phyloP scores from a whole-genome alignment of 2,329 filamentous ascomycete species.

The Stylonectria norvegica region DNA sequence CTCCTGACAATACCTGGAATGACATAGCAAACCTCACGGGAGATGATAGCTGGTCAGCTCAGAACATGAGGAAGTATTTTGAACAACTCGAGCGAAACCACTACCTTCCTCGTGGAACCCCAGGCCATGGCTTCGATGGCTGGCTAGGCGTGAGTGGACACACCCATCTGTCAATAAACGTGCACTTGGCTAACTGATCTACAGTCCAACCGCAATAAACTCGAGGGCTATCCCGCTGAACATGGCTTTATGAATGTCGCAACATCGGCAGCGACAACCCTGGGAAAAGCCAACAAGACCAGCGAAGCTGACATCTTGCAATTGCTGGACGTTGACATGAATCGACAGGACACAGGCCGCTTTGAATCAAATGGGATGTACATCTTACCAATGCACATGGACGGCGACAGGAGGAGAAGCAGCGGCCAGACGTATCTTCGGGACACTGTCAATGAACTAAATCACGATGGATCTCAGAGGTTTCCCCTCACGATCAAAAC shows the following conservation, averaged over 20 bases:
- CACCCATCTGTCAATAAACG: too few species aligned
- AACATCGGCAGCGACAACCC: not conserved
- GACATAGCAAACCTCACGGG: slow-evolving; percentile 40
- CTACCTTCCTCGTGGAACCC: slow-evolving; percentile 35
- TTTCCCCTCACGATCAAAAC: slow-evolving; percentile 29
- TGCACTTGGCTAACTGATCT: too few species aligned
- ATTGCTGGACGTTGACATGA: not conserved
- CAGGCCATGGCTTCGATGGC: slow-evolving; percentile 42
- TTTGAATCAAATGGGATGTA: slow-evolving; percentile 36
- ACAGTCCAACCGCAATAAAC: too few species aligned
- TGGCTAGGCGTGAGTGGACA: slow-evolving; percentile 31
- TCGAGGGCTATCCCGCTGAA: too few species aligned
- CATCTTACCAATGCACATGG: slow-evolving; percentile 56
- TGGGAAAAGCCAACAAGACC: not conserved
- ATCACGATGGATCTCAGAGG: slow-evolving; percentile 24
- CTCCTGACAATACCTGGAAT: slow-evolving; percentile 41
- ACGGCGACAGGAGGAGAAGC: slow-evolving; percentile 22
- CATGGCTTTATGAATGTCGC: not conserved
- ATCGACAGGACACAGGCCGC: not conserved
- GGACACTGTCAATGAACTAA: slow-evolving; percentile 21
- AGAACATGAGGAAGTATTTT: slow-evolving; percentile 42
- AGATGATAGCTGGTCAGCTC: slow-evolving; percentile 40
- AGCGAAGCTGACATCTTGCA: not conserved
- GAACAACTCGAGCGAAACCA: slow-evolving; percentile 41
- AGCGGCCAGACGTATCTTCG: slow-evolving; percentile 36